A percentile compares a stretch with the other conserved stretches of the same genome.
Evolutionary conservation across 441 rosid species (phyloP).

Genomic region (Syzygium syzygioides): DNA sequence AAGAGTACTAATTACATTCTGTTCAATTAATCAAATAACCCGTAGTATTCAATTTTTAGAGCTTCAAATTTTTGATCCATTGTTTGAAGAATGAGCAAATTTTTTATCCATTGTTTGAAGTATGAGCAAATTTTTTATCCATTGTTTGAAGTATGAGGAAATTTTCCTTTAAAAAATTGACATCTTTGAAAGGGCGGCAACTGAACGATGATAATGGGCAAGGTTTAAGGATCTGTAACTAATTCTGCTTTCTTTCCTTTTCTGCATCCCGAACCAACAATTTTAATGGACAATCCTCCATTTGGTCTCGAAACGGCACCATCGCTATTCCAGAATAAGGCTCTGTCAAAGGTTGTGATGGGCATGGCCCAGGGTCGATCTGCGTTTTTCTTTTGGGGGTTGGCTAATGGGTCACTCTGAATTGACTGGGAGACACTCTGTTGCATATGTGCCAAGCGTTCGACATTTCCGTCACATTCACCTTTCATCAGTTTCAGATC

Average conservation of each 20-base stretch:
- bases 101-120: no score
- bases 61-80: no score
- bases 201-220: background rate
- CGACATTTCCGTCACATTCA: background rate
- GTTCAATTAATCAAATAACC: no score
- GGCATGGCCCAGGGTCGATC: background rate
- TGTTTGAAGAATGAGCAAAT: no score
- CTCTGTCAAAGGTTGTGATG: background rate
- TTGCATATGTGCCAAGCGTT: background rate
- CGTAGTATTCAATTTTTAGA: no score
- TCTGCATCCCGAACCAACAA: no score
- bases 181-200: background rate
- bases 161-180: background rate
- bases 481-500: background rate
- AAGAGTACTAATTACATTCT: no score
- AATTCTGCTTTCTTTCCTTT: background rate
- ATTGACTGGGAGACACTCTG: background rate
- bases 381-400: background rate
- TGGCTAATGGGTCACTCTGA: background rate
- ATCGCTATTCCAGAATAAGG: accelerated
- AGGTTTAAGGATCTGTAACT: background rate
- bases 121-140: no score
- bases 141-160: no score
- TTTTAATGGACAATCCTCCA: no score
- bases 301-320: no score